A percentile compares a stretch with the other conserved stretches of the same genome.
Conservation (phyloP, 805 yeast species). For the Wickerhamiella brachini region DNA sequence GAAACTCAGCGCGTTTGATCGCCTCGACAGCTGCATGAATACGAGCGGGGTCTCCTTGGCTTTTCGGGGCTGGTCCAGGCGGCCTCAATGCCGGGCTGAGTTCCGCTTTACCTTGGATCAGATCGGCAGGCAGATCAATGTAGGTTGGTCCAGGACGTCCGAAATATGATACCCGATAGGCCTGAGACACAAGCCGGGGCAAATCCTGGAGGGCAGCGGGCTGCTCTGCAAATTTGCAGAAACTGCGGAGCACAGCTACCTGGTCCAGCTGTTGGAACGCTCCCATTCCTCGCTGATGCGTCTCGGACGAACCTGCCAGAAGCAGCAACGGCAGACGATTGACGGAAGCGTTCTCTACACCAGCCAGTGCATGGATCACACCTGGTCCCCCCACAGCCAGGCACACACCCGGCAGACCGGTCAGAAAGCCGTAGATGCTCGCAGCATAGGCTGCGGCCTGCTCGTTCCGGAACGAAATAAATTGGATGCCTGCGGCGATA, state of each 20-base stretch:
- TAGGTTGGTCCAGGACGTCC: slow-evolving; percentile 52
- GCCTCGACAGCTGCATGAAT: slow-evolving; percentile 27
- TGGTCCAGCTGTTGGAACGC: slow-evolving; percentile 66
- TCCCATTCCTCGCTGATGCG: slow-evolving; percentile 38
- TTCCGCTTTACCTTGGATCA: slow-evolving; percentile 29
- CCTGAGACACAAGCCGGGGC: slow-evolving; percentile 32
- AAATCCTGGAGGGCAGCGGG: slow-evolving; percentile 27
- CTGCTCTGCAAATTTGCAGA: slow-evolving; percentile 39
- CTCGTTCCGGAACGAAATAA: slow-evolving; percentile 53
- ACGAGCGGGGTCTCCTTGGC: slow-evolving; percentile 26
- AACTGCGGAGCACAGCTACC: slow-evolving; percentile 33
- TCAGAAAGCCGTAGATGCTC: slow-evolving; percentile 51
- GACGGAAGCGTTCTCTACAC: slow-evolving; percentile 44
- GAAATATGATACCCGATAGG: slow-evolving; percentile 30
- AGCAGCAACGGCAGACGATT: slow-evolving; percentile 56
- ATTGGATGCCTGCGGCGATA: slow-evolving; percentile 38
- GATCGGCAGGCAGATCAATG: slow-evolving; percentile 50
- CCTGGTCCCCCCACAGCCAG: slow-evolving; percentile 72
- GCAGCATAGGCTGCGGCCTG: slow-evolving; percentile 71
- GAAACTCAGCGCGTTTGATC: slow-evolving; percentile 28
- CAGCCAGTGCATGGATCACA: slow-evolving; percentile 51
- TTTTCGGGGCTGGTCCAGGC: slow-evolving; percentile 26
- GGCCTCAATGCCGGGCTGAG: slow-evolving; percentile 6
- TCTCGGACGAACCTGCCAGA: slow-evolving; percentile 47
- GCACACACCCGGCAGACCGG: slow-evolving; percentile 51